Conservation (phyloP, 164 flowering plant species). For the grape (Vitis vinifera) region ASM3070453v1 NC_081821.1:2995001-2995500, state of each 20-base stretch:
- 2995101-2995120: not conserved
- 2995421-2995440: slow-evolving; percentile 65
- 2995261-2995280: too few species aligned
- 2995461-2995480: slow-evolving; percentile 29
- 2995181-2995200: not conserved
- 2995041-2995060: not conserved
- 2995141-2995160: too few species aligned
- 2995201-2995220: not conserved
- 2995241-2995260: not conserved
- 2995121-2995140: not conserved
- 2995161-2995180: not conserved
- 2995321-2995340: slow-evolving; percentile 17
- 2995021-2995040: not conserved
- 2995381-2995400: slow-evolving; percentile 69
- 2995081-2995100: not conserved
- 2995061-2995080: not conserved
- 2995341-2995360: slow-evolving; percentile 83
- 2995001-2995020: not conserved
- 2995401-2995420: slow-evolving; percentile 61
- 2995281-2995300: not conserved
- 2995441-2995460: slow-evolving; percentile 69
- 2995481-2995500: slow-evolving; percentile 24
- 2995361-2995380: slow-evolving; percentile 47
- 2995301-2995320: not conserved
- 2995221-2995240: not conserved